A percentile compares a stretch with the other conserved stretches of the same genome.
These are phyloP conservation scores for Russula olivacea DNA, from an alignment of 768 basidiomycete genomes.

Conservation along the genomic window DNA sequence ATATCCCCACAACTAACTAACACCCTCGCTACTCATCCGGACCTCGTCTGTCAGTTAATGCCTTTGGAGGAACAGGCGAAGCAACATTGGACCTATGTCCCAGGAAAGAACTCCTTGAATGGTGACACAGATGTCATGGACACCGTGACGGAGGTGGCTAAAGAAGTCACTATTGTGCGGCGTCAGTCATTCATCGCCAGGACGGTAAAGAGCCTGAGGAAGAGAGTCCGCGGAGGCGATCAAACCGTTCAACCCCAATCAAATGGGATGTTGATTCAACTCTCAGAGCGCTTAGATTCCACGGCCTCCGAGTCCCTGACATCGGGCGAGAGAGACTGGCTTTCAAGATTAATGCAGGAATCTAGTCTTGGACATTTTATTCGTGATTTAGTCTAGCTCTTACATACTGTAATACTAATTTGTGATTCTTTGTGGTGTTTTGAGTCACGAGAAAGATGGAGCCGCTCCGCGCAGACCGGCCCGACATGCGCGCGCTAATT, in stretches of 20 bases:
- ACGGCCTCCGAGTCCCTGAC: neutral
- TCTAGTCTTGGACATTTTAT: slow-evolving; percentile 4
- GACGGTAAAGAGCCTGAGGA: slow-evolving; percentile 1
- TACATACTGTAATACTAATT: too few relatives aligned
- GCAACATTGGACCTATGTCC: neutral
- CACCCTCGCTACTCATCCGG: slow-evolving; percentile 4
- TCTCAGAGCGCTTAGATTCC: neutral
- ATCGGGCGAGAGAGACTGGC: neutral
- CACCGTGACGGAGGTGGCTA: neutral
- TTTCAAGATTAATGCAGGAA: slow-evolving; percentile 5
- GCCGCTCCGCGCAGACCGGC: too few relatives aligned
- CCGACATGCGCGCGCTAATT: too few relatives aligned
- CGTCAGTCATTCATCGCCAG: neutral
- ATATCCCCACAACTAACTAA: slow-evolving; percentile 7
- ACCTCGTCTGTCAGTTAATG: slow-evolving; percentile 12
- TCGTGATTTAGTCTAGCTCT: neutral
- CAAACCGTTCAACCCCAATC: neutral
- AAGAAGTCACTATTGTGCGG: neutral
- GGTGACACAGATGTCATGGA: neutral
- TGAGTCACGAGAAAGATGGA: too few relatives aligned
- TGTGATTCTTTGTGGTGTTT: too few relatives aligned
- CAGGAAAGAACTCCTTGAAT: neutral
- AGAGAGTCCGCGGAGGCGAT: neutral
- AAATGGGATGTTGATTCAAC: neutral
- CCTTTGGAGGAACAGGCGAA: slow-evolving; percentile 16